Evolutionary conservation across 2,329 filamentous ascomycete species (phyloP).

Genomic region (Tolypocladium album): DNA sequence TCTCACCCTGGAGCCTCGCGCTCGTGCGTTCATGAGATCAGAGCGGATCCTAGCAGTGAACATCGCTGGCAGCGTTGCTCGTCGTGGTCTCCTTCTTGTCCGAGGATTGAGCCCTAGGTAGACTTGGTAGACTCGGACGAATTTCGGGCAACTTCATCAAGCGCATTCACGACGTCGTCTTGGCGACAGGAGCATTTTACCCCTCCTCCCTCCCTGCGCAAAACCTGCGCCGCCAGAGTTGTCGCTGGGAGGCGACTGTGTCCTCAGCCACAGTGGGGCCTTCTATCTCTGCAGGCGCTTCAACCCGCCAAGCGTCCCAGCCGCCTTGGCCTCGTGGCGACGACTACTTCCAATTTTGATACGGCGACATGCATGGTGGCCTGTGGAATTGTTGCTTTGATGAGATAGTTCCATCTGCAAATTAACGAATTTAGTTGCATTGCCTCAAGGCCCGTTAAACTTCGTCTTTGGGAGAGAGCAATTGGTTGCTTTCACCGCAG

Average conservation of each 20-base stretch:
- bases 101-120: neutral
- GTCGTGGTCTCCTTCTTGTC: neutral
- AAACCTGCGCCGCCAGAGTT: neutral
- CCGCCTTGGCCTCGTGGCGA: neutral
- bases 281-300: neutral
- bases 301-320: neutral
- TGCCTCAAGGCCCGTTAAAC: too few species aligned
- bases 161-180: neutral
- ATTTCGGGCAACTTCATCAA: neutral
- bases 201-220: neutral
- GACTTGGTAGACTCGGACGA: too few species aligned
- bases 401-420: neutral
- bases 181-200: slow-evolving; percentile 1
- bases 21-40: slow-evolving; percentile 7
- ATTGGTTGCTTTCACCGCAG: neutral
- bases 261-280: neutral
- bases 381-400: neutral
- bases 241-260: neutral
- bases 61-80: neutral
- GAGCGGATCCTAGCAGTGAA: slow-evolving; percentile 8
- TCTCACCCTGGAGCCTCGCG: neutral
- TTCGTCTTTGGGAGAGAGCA: neutral
- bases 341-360: neutral
- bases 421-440: neutral
- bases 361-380: neutral